These are phyloP conservation scores for Cryphonectria naterciae DNA, from an alignment of 2,329 filamentous ascomycete species.

Conservation along the genomic window DNA sequence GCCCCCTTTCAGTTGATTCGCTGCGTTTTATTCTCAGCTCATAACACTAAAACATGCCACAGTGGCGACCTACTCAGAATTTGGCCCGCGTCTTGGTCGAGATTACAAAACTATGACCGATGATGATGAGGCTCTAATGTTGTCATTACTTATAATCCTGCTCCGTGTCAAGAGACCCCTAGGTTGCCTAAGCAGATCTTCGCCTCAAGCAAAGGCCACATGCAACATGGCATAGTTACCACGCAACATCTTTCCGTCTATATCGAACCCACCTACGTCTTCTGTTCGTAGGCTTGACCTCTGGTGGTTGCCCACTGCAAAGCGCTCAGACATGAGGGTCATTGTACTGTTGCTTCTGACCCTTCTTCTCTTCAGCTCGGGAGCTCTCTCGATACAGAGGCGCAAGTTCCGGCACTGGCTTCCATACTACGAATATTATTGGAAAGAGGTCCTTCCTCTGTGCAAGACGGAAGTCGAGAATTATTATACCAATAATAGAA, in stretches of 20 bases:
- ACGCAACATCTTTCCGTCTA: not conserved
- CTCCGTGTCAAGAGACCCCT: not conserved
- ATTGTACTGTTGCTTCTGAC: not conserved
- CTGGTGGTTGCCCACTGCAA: not conserved
- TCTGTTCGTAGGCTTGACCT: not conserved
- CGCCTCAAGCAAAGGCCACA: not conserved
- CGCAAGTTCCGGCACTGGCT: constrained; percentile 13
- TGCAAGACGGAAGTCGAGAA: not conserved
- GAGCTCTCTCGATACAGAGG: not conserved
- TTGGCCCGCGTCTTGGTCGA: not conserved
- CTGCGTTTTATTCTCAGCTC: not conserved
- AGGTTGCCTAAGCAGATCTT: not conserved
- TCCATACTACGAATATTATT: constrained; percentile 14
- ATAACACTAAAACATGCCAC: not conserved
- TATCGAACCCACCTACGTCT: not conserved
- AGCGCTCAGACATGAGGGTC: not conserved
- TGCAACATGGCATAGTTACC: not conserved
- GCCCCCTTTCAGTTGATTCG: not conserved
- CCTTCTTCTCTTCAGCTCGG: not conserved
- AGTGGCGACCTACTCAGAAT: not conserved
- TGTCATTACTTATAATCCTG: not conserved
- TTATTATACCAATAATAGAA: constrained; percentile 11
- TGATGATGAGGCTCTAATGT: not conserved
- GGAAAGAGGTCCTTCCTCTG: not conserved
- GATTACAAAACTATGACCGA: not conserved